These are phyloP conservation scores for Mortierella sp. DNA, from an alignment of 371 early-diverging fungal genomes.

Conservation along the genomic window DNA sequence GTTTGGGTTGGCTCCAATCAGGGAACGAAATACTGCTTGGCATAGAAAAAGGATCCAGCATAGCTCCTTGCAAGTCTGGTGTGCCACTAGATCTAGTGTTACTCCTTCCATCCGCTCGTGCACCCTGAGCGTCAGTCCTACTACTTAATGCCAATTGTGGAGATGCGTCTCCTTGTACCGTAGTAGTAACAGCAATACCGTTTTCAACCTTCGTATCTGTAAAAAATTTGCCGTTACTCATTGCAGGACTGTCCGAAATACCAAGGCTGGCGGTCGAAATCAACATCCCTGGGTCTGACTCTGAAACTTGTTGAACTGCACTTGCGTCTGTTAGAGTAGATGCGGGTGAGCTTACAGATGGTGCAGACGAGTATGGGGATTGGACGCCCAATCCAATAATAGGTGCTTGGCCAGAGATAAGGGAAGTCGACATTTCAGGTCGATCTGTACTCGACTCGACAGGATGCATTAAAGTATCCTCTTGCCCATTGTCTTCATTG, in stretches of 20 bases:
- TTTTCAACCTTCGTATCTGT: background rate
- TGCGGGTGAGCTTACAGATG: background rate
- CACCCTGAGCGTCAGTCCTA: background rate
- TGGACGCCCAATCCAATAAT: constrained; percentile 11
- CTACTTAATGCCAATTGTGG: background rate
- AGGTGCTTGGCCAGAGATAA: background rate
- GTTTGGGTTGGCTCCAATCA: constrained; percentile 14
- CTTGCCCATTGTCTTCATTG: background rate
- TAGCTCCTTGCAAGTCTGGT: constrained; percentile 21
- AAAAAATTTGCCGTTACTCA: background rate
- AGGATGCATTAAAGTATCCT: background rate
- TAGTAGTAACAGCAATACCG: constrained; percentile 5
- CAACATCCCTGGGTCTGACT: constrained; percentile 14
- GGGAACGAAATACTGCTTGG: constrained; percentile 50
- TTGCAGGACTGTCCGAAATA: background rate
- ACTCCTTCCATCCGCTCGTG: background rate
- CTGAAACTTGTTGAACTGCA: background rate
- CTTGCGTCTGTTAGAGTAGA: background rate
- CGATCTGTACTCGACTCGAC: background rate
- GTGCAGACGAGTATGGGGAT: background rate
- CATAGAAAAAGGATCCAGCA: constrained; percentile 54
- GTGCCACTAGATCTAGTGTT: background rate
- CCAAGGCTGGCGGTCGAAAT: constrained; percentile 9
- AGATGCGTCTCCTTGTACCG: background rate
- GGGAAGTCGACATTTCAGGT: background rate